Base-by-base conservation (phyloP, 148 eudicot genomes). In the Arctostaphylos glauca region DNA sequence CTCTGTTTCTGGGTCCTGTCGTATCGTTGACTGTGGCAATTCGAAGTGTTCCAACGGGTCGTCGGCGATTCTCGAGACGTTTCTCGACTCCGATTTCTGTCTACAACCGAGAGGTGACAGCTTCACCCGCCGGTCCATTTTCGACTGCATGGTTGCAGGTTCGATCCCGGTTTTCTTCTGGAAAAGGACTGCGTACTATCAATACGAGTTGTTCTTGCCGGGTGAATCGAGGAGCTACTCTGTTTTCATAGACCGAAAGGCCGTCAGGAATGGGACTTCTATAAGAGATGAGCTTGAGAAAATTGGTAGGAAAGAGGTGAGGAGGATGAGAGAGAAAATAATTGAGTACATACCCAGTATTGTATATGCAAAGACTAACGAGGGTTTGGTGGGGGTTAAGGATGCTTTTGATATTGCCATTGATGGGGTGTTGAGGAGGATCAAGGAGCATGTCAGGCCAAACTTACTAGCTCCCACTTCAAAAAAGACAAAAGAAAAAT, bases 61-160 rank as follows among this genome's bases (percentile, higher is more conserved):
- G 44, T 71, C 84, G 21, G 88, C 66, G 78, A 78, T 84, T 7
- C 80, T 89, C 48, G 56, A 81, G 3, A 78, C 91, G 10, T 68
- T 88, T 18, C 18, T 90, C 66, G 86, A 68, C 12, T 89, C 92
- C 5, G 82, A 89, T 13, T 92, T 92, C 71, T 92, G 94, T 74
- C 66, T 92, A 77, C 92, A 92, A 80, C 94, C 94, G 2, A 86
- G 85, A 31, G 91, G 94, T 12, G 92, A 90, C 47, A 86, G 88
- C 47, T 86, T 56, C 44, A 89, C 94, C 3, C 44, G 90, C 18
- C 81, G 87, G 79, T 82, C 89, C 5, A 81, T 90, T 23, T 89
- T 90, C 44, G 90, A 92, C 15, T 92, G 92, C 49, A 85, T 92
- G 89, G 23, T 90, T 54, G 90, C 94, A 21, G 94, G 92, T 58